A percentile compares a stretch with the other conserved stretches of the same genome.
Evolutionary conservation across 1,284 basidiomycete genomes (phyloP).

Genomic region (Bjerkandera adusta): DNA sequence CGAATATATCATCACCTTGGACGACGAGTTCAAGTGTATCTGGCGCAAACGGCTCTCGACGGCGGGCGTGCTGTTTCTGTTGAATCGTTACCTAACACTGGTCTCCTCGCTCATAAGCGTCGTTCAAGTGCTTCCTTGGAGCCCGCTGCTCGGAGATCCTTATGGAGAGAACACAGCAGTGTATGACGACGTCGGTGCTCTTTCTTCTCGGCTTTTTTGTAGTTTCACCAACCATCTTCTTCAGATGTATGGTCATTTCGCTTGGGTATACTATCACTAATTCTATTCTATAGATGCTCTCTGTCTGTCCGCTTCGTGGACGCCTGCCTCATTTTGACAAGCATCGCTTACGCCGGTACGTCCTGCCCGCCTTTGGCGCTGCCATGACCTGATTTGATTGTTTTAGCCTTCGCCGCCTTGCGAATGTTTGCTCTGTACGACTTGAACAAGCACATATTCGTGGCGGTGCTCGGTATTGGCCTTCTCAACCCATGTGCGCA

Average conservation of each 20-base stretch:
- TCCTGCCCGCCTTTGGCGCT: too few species aligned
- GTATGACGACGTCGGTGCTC: too few species aligned
- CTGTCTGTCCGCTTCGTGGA: conserved; percentile 25
- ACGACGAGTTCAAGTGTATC: conserved; percentile 24
- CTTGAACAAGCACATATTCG: conserved; percentile 21
- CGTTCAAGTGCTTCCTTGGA: too few species aligned
- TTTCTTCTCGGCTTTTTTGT: too few species aligned
- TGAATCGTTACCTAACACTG: conserved; percentile 30
- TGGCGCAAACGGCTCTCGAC: conserved; percentile 21
- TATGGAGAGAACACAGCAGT: too few species aligned
- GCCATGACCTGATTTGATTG: too few species aligned
- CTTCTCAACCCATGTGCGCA: too few species aligned
- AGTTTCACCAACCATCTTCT: conserved; percentile 24
- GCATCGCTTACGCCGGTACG: background rate
- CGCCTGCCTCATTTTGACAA: background rate
- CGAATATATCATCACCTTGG: conserved; percentile 26
- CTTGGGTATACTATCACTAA: background rate
- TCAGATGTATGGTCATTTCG: conserved; percentile 7
- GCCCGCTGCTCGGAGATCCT: too few species aligned
- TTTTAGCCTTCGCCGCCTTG: too few species aligned
- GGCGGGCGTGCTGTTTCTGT: conserved; percentile 20
- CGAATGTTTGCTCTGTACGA: conserved; percentile 27
- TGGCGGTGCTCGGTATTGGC: too few species aligned
- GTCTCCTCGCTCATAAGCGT: too few species aligned
- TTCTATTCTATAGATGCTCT: conserved; percentile 14